Evolutionary conservation across 2,329 filamentous ascomycete genomes (phyloP).

Genomic region (Aaosphaeria pasadenensis): DNA sequence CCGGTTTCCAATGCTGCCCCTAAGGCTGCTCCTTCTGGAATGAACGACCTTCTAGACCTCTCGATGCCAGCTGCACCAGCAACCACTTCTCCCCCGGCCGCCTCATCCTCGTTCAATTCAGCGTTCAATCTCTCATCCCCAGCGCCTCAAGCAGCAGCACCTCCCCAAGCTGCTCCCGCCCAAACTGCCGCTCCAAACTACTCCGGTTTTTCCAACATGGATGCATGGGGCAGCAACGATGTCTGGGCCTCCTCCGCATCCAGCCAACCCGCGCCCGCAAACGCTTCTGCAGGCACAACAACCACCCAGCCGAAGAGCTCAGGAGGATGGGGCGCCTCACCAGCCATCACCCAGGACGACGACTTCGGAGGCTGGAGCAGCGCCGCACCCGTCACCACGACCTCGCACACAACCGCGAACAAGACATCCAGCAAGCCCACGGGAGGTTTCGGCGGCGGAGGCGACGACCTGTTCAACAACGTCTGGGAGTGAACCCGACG

Average conservation of each 20-base stretch:
- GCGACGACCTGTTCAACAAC: slow-evolving; percentile 90
- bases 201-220: slow-evolving; percentile 53
- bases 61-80: slow-evolving; percentile 30
- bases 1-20: slow-evolving; percentile 43
- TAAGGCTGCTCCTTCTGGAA: slow-evolving; percentile 45
- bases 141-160: slow-evolving; percentile 34
- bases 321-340: slow-evolving; percentile 57
- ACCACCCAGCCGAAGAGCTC: slow-evolving; percentile 46
- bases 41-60: slow-evolving; percentile 82
- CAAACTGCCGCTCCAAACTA: slow-evolving; percentile 33
- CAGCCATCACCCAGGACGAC: slow-evolving; percentile 81
- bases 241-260: slow-evolving; percentile 73
- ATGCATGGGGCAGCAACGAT: slow-evolving; percentile 80
- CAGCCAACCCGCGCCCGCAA: slow-evolving; percentile 46
- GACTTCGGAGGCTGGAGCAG: slow-evolving; percentile 96
- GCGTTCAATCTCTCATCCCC: slow-evolving; percentile 77
- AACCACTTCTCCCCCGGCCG: slow-evolving; percentile 16
- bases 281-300: slow-evolving; percentile 31
- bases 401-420: slow-evolving; percentile 13
- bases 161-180: slow-evolving; percentile 24
- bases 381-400: slow-evolving; percentile 55
- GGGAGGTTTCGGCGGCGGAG: slow-evolving; percentile 52
- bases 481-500: slow-evolving; percentile 70
- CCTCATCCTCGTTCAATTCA: slow-evolving; percentile 52
- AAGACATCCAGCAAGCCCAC: slow-evolving; percentile 43